Conservation (phyloP, 331 rosid species). For the Pyrus hybrid region DNA sequence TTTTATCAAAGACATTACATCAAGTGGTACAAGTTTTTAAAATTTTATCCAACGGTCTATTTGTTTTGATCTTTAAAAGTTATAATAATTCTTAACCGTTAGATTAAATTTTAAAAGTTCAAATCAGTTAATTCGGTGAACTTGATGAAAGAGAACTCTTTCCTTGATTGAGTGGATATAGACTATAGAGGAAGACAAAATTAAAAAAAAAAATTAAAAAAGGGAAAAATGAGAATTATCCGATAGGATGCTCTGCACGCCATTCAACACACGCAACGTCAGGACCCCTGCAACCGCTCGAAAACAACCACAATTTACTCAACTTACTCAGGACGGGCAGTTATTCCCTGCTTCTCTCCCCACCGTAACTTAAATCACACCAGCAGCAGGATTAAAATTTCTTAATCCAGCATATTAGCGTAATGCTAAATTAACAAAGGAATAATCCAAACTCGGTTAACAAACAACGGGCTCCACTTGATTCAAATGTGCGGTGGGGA, state of each 20-base stretch:
- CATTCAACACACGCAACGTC: constrained; percentile 38
- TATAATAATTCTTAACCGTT: too few relatives aligned
- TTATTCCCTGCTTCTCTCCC: constrained; percentile 3
- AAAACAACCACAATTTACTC: constrained; percentile 6
- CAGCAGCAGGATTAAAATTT: too few relatives aligned
- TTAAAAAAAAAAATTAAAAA: not conserved
- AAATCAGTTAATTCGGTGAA: fast-evolving
- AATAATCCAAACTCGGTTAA: too few relatives aligned
- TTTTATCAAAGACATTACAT: too few relatives aligned
- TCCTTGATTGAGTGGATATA: not conserved
- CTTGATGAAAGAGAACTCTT: too few relatives aligned
- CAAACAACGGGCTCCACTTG: too few relatives aligned
- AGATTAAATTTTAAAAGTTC: fast-evolving
- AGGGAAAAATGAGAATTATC: constrained; percentile 12
- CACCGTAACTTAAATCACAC: not conserved
- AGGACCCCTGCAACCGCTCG: constrained; percentile 19
- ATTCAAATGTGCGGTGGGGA: not conserved
- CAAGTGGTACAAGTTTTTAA: fast-evolving
- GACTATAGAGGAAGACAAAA: not conserved
- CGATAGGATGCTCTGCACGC: constrained; percentile 45
- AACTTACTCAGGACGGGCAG: not conserved
- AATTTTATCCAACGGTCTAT: too few relatives aligned
- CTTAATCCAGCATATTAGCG: too few relatives aligned
- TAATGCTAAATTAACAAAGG: too few relatives aligned
- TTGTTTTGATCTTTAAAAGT: fast-evolving